Evolutionary conservation across 352 stramenopile genomes (phyloP).

Genomic region (Phytophthora pluvialis): DNA sequence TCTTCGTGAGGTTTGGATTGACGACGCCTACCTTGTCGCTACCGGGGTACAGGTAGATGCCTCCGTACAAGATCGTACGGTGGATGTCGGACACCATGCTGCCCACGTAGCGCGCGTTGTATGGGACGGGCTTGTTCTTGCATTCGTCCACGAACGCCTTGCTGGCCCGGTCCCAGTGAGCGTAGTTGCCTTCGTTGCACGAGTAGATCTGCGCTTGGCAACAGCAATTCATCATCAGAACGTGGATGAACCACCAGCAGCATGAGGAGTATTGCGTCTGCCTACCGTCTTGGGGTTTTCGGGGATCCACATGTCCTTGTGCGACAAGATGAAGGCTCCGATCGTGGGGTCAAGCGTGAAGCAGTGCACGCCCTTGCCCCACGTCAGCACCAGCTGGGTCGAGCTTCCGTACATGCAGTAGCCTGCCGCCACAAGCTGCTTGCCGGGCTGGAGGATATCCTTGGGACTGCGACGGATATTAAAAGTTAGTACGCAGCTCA

Average conservation of each 20-base stretch:
- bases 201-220: constrained; percentile 88
- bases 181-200: constrained; percentile 98
- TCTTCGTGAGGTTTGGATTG: not conserved
- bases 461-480: constrained; percentile 55
- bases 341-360: constrained; percentile 98
- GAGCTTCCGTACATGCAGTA: constrained; percentile 99
- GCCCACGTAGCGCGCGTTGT: constrained; percentile 96
- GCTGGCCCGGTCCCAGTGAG: constrained; percentile 94
- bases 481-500: not conserved
- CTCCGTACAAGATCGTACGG: constrained; percentile 97
- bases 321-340: constrained; percentile 97
- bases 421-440: constrained; percentile 94
- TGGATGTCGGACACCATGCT: constrained; percentile 99
- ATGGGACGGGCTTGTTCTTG: constrained; percentile 81
- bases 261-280: no score
- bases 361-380: constrained; percentile 92
- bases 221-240: not conserved
- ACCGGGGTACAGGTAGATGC: constrained; percentile 98
- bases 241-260: not conserved
- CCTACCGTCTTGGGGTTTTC: constrained; percentile 84
- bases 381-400: constrained; percentile 97
- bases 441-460: constrained; percentile 94
- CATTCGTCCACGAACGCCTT: constrained; percentile 85
- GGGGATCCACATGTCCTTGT: constrained; percentile 94
- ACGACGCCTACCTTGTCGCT: constrained; percentile 86